phyloP scores from a whole-genome alignment of 1,284 basidiomycete species.

The Malassezia sympodialis region DNA sequence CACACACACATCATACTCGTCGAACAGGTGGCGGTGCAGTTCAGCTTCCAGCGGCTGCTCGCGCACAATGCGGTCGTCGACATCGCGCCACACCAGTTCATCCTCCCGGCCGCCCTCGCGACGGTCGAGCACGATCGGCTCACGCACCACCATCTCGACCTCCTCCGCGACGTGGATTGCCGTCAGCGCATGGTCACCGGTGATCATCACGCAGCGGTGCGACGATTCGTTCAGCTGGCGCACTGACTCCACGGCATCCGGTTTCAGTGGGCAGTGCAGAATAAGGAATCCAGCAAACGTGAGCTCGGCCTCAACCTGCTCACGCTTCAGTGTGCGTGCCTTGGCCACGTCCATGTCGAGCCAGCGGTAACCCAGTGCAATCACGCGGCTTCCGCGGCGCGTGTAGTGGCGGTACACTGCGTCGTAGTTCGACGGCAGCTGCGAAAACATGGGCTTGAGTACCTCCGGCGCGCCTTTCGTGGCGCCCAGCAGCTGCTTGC shows the following conservation, averaged over 20 bases:
- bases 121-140: constrained; percentile 41
- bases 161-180: constrained; percentile 44
- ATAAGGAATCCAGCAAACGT: constrained; percentile 46
- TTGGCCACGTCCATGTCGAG: constrained; percentile 26
- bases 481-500: constrained; percentile 28
- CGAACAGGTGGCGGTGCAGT: constrained; percentile 39
- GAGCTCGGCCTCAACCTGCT: constrained; percentile 35
- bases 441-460: constrained; percentile 37
- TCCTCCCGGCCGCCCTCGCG: constrained; percentile 32
- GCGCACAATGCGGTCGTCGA: constrained; percentile 36
- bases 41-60: constrained; percentile 27
- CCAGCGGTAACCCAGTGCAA: constrained; percentile 45
- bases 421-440: constrained; percentile 44
- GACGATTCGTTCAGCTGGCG: constrained; percentile 45
- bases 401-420: constrained; percentile 46
- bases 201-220: constrained; percentile 48
- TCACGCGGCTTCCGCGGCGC: constrained; percentile 40
- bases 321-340: constrained; percentile 28
- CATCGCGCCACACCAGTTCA: constrained; percentile 39
- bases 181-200: constrained; percentile 47
- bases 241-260: constrained; percentile 38
- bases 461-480: constrained; percentile 47
- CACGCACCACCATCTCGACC: constrained; percentile 46
- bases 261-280: constrained; percentile 48
- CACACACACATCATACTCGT: constrained; percentile 46